phyloP scores from a whole-genome alignment of 2,329 filamentous ascomycete genomes.

The Pseudogymnoascus sp. region DNA sequence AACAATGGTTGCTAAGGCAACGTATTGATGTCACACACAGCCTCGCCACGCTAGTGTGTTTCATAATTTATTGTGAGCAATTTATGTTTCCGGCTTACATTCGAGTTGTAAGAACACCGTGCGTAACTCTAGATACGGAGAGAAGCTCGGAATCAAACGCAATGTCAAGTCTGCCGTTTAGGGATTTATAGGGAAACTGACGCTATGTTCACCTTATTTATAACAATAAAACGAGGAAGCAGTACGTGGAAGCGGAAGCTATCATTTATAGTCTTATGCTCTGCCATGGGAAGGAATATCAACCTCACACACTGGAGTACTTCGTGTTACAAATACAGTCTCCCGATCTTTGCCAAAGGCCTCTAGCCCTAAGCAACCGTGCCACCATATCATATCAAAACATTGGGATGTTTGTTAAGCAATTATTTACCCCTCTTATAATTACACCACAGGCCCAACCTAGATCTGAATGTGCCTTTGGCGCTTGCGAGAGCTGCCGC shows the following conservation, averaged over 20 bases:
- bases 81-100: conserved; percentile 3
- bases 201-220: background rate
- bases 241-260: background rate
- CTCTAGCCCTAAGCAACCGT: background rate
- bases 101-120: background rate
- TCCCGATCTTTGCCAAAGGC: background rate
- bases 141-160: background rate
- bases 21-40: background rate
- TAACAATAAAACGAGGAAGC: background rate
- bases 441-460: background rate
- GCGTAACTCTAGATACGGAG: conserved; percentile 3
- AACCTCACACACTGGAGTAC: background rate
- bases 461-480: conserved; percentile 1
- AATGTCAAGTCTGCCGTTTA: background rate
- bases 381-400: background rate
- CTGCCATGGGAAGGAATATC: background rate
- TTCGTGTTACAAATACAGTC: background rate
- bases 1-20: conserved; percentile 2
- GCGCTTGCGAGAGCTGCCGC: conserved; percentile 6
- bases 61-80: conserved; percentile 5
- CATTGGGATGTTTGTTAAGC: background rate
- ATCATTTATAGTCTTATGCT: background rate
- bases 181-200: background rate
- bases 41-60: background rate
- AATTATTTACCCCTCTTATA: background rate